Base-by-base conservation (phyloP, 371 early-diverging fungal genomes). In the Mortierella sp. region DNA sequence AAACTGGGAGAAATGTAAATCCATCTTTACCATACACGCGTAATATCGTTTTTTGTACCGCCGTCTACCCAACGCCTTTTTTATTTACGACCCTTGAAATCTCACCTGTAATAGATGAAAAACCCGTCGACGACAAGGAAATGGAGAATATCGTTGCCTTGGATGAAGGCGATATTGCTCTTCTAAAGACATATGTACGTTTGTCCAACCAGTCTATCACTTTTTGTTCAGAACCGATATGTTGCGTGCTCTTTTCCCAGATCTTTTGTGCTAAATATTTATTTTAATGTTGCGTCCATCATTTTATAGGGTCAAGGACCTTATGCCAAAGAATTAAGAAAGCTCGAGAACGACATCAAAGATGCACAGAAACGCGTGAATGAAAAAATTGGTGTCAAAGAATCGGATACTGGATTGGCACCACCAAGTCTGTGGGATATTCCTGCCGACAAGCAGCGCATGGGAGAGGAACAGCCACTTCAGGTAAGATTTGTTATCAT, bases 341-440 rank as follows among this genome's bases (percentile, higher is more conserved):
- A 91, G 66, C 90, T 97, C 34, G 99, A 98, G 69, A 89, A 86
- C 74, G 96, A 97, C 59, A 94, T 98, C 70, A 96, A 96, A 85
- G 97, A 97, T 68, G 90, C 94, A 42, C 98, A 98, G 83, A 97
- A 97, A 85, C 90, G 95, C 55, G 96, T 99, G 68, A 97, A 97
- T 83, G 97, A 98, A 82, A 97, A 96, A 90, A 96, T 99, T 87
- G 95, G 98, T 67, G 97, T 99, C 56, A 98, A 97, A 89, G 99
- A 99, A 88, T 95, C 96, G 28, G 99, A 99, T 84, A 99, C 99
- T 59, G 99, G 99, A 63, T 90, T 99, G 53, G 99, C 99, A 2
- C 99, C 99, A 49, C 99, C 99, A 40, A 95, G 95, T 83, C 85
- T 96, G 66, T 99, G 99, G 99, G 99, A 99, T 88, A 92, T 99